These are phyloP conservation scores for Endocladia muricata DNA, from an alignment of 31 red algal species.

Conservation along the genomic window DNA sequence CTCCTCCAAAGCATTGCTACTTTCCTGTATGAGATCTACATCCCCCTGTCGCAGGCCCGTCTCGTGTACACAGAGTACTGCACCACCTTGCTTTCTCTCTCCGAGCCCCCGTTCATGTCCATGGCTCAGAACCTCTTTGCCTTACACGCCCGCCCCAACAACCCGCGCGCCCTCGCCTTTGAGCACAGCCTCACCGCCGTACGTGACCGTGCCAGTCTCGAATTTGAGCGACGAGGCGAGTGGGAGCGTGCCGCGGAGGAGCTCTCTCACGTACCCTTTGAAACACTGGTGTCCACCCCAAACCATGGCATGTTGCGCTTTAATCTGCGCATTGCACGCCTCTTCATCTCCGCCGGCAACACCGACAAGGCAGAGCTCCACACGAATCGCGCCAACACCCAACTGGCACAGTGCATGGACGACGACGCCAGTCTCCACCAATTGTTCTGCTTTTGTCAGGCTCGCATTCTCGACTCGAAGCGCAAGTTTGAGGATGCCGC, in stretches of 20 bases:
- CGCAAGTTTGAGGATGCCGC: slow-evolving; percentile 83
- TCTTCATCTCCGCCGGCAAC: slow-evolving; percentile 49
- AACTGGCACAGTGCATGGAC: slow-evolving; percentile 37
- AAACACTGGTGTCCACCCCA: slow-evolving; percentile 16
- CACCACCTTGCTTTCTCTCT: not conserved
- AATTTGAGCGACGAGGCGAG: slow-evolving; percentile 34
- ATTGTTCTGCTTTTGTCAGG: slow-evolving; percentile 39
- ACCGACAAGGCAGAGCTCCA: slow-evolving; percentile 44
- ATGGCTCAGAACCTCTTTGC: not conserved
- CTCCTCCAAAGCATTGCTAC: not conserved
- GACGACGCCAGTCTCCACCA: slow-evolving; percentile 37
- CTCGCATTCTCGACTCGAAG: slow-evolving; percentile 80
- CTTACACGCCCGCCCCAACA: not conserved
- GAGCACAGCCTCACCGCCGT: slow-evolving; percentile 42
- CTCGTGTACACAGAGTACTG: slow-evolving; percentile 6
- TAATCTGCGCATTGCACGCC: slow-evolving; percentile 64
- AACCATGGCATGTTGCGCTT: slow-evolving; percentile 28
- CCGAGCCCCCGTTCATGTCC: slow-evolving; percentile 9
- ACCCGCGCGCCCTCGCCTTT: slow-evolving; percentile 49
- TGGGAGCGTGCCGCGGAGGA: slow-evolving; percentile 42
- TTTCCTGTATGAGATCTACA: slow-evolving; percentile 7
- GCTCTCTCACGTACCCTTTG: slow-evolving; percentile 42
- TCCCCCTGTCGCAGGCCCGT: slow-evolving; percentile 13
- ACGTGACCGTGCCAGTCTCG: slow-evolving; percentile 25
- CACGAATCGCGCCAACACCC: slow-evolving; percentile 49